phyloP scores from a whole-genome alignment of 108 stramenopile species.

The Skeletonema grethae region DNA sequence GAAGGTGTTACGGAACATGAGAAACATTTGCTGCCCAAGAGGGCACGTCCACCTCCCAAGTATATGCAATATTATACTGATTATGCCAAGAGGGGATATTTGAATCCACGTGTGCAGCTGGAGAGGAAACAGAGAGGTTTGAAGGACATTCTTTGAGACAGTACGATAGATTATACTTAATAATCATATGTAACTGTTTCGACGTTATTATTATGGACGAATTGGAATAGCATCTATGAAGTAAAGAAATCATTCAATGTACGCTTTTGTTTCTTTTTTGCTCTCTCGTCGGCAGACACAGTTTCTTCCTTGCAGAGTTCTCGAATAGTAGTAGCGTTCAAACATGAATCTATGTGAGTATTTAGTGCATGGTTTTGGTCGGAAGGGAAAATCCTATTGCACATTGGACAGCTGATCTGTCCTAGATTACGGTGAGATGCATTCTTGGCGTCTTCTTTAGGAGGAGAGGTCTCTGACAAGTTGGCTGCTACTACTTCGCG shows the following conservation, averaged over 20 bases:
- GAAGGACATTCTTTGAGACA: constrained; percentile 31
- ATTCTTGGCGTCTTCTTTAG: background rate
- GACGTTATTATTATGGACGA: too few relatives aligned
- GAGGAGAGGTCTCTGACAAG: background rate
- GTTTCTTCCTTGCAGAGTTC: constrained; percentile 52
- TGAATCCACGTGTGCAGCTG: constrained; percentile 92
- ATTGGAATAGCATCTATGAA: constrained; percentile 10
- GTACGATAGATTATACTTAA: background rate
- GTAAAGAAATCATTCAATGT: constrained; percentile 58
- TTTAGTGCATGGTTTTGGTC: constrained; percentile 54
- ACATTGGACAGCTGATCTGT: constrained; percentile 54
- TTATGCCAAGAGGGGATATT: constrained; percentile 92
- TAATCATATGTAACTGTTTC: too few relatives aligned
- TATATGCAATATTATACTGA: constrained; percentile 94
- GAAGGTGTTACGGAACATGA: constrained; percentile 16
- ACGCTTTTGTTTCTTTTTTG: constrained; percentile 33
- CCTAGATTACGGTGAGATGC: background rate
- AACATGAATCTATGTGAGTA: constrained; percentile 72
- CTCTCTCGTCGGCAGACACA: constrained; percentile 27
- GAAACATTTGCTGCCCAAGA: constrained; percentile 63
- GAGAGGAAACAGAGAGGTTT: constrained; percentile 60
- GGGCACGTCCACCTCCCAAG: constrained; percentile 94
- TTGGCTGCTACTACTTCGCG: background rate
- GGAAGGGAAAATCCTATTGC: constrained; percentile 30
- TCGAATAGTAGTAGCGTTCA: constrained; percentile 59